Evolutionary conservation across 2,329 filamentous ascomycete genomes (phyloP).

Genomic region (Geosmithia morbida): DNA sequence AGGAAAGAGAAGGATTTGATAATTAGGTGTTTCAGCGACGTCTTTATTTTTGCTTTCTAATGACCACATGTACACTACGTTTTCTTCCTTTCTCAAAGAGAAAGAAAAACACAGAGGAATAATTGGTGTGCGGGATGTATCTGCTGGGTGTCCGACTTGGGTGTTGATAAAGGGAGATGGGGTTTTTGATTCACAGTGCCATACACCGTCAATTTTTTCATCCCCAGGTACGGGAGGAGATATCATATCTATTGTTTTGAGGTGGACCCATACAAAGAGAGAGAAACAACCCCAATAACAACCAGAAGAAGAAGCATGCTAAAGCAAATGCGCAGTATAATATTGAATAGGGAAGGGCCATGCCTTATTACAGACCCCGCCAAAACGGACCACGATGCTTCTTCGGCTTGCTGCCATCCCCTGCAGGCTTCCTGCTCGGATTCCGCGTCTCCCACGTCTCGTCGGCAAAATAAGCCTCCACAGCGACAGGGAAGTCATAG

Average conservation of each 20-base stretch:
- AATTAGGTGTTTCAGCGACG: background rate
- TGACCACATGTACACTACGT: background rate
- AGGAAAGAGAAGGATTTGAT: background rate
- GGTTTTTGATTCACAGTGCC: background rate
- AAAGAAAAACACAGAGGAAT: background rate
- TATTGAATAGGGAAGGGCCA: background rate
- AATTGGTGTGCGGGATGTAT: background rate
- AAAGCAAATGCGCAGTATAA: background rate
- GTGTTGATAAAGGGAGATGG: background rate
- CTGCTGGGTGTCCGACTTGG: background rate
- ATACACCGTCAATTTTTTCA: background rate
- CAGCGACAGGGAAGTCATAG: slow-evolving; percentile 52
- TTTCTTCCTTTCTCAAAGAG: too few relatives aligned
- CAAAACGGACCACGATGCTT: slow-evolving; percentile 1
- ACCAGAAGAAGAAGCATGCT: too few relatives aligned
- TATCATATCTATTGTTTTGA: background rate
- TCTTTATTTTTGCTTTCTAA: background rate
- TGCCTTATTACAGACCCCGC: background rate
- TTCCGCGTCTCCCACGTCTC: slow-evolving; percentile 63
- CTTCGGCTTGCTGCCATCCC: background rate
- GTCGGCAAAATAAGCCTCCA: slow-evolving; percentile 52
- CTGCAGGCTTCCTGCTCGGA: background rate
- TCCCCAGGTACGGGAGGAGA: background rate
- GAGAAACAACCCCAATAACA: too few relatives aligned
- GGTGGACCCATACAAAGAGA: too few relatives aligned